These are phyloP conservation scores for Hortaea werneckii DNA, from an alignment of 2,329 filamentous ascomycete genomes.

Conservation along the genomic window DNA sequence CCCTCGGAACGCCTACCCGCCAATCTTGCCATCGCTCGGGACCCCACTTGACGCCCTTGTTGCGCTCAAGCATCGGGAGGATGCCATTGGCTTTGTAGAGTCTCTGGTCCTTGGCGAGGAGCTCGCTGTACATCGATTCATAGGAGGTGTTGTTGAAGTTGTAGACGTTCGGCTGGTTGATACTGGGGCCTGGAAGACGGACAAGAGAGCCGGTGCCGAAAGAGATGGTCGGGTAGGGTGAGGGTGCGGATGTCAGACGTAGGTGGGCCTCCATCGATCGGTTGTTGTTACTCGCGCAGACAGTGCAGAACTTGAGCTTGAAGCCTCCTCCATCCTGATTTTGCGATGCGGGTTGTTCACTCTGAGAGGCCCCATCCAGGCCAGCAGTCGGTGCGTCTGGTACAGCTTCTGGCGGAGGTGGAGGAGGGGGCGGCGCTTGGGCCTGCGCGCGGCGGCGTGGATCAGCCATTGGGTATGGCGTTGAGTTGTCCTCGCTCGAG, in stretches of 20 bases:
- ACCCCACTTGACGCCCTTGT: constrained; percentile 84
- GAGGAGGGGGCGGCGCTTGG: constrained; percentile 40
- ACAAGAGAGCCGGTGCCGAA: constrained; percentile 84
- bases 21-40: constrained; percentile 98
- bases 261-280: constrained; percentile 90
- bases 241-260: constrained; percentile 63
- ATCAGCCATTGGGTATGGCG: constrained; percentile 17
- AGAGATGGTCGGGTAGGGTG: constrained; percentile 82
- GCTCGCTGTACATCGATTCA: constrained; percentile 84
- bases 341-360: constrained; percentile 5
- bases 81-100: constrained; percentile 89
- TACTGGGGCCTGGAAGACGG: constrained; percentile 77
- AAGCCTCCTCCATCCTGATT: constrained; percentile 49
- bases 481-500: background rate
- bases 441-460: constrained; percentile 39
- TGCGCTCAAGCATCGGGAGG: constrained; percentile 89
- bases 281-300: constrained; percentile 98
- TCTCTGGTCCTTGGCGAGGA: constrained; percentile 72
- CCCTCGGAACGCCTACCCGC: constrained; percentile 73
- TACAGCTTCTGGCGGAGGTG: constrained; percentile 32
- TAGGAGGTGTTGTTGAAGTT: constrained; percentile 97
- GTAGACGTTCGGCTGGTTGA: constrained; percentile 93
- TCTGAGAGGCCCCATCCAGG: constrained; percentile 19
- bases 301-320: constrained; percentile 93
- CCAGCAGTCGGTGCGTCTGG: constrained; percentile 22